These are phyloP conservation scores for Boletus rubroflammeus DNA, from an alignment of 768 basidiomycete species.

Conservation along the genomic window DNA sequence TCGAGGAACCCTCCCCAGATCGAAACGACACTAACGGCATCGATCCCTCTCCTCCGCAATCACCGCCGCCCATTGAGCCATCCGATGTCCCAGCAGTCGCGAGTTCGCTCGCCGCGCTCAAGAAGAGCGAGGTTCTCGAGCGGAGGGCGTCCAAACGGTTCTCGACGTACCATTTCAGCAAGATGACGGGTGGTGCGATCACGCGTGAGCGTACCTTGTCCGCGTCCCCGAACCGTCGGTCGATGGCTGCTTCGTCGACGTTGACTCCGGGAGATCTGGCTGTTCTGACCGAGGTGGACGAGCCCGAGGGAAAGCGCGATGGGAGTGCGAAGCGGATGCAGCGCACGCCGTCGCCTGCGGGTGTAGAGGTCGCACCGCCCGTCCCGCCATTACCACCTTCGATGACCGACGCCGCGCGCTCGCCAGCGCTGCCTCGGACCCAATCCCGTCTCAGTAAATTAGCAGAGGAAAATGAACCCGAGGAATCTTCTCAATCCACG, in stretches of 20 bases:
- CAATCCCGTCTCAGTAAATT: slow-evolving; percentile 16
- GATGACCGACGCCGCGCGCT: slow-evolving; percentile 37
- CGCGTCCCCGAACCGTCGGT: slow-evolving; percentile 57
- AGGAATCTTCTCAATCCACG: slow-evolving; percentile 14
- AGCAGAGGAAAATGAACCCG: slow-evolving; percentile 16
- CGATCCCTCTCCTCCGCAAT: slow-evolving; percentile 32
- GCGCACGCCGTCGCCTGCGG: slow-evolving; percentile 36
- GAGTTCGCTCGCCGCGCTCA: slow-evolving; percentile 81
- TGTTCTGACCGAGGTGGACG: slow-evolving; percentile 70
- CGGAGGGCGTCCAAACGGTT: slow-evolving; percentile 94
- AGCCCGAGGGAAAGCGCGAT: slow-evolving; percentile 30
- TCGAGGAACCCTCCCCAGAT: slow-evolving; percentile 28
- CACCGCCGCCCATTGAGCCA: slow-evolving; percentile 37
- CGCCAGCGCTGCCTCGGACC: not conserved
- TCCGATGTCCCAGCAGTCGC: slow-evolving; percentile 63
- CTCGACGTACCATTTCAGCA: slow-evolving; percentile 90
- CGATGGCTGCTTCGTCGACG: slow-evolving; percentile 58
- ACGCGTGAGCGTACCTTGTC: slow-evolving; percentile 47
- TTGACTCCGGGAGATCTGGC: slow-evolving; percentile 71
- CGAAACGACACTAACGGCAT: slow-evolving; percentile 28
- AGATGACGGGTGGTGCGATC: slow-evolving; percentile 69
- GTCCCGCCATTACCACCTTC: slow-evolving; percentile 50
- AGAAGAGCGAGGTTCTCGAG: slow-evolving; percentile 81
- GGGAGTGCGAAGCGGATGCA: slow-evolving; percentile 26
- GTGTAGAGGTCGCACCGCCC: slow-evolving; percentile 26